Evolutionary conservation across 2,329 filamentous ascomycete species (phyloP).

Genomic region (Xylariaceae sp.): DNA sequence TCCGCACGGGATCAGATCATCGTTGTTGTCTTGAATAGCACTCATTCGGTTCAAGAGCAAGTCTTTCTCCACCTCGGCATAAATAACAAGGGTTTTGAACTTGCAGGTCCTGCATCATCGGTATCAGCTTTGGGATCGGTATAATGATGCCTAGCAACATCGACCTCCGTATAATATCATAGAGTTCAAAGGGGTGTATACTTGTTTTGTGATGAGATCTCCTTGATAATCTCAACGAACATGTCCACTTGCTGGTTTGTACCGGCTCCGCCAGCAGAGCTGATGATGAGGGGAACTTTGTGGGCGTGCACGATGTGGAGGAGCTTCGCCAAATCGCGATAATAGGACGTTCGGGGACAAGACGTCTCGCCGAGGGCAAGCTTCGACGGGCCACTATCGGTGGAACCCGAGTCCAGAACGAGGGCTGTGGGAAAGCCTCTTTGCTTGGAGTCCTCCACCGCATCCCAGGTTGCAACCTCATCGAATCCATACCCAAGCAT

Average conservation of each 20-base stretch:
- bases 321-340: conserved; percentile 41
- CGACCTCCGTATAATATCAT: too few species aligned
- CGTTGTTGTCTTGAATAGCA: not conserved
- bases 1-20: conserved; percentile 38
- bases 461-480: conserved; percentile 26
- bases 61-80: conserved; percentile 37
- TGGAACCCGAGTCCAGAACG: conserved; percentile 36
- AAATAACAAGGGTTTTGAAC: conserved; percentile 38
- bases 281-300: conserved; percentile 40
- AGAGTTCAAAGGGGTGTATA: too few species aligned
- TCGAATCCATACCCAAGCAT: conserved; percentile 51
- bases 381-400: conserved; percentile 39
- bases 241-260: conserved; percentile 41
- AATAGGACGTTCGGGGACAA: conserved; percentile 39
- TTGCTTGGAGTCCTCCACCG: conserved; percentile 27
- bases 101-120: conserved; percentile 16
- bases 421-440: conserved; percentile 32
- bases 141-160: not conserved
- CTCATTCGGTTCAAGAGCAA: conserved; percentile 1
- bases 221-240: conserved; percentile 39
- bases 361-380: conserved; percentile 41
- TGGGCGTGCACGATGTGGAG: conserved; percentile 34
- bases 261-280: conserved; percentile 48
- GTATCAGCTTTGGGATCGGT: too few species aligned
- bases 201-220: conserved; percentile 22